Conservation (phyloP, 2,329 filamentous ascomycete genomes). For the Boeremia exigua region DNA sequence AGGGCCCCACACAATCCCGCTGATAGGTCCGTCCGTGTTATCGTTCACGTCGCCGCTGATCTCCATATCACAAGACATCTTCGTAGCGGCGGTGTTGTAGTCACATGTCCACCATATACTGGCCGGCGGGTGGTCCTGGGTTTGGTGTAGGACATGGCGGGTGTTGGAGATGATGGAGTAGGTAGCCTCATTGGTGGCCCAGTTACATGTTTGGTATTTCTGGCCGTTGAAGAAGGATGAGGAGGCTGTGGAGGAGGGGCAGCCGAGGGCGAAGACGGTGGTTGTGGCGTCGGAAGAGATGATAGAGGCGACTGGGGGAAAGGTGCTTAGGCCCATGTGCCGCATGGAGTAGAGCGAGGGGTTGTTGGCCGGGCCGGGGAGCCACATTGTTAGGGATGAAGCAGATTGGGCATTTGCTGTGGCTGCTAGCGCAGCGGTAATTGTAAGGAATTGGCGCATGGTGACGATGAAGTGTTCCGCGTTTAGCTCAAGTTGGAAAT, state of each 20-base stretch:
- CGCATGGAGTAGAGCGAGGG: neutral
- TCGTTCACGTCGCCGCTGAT: slow-evolving; percentile 1
- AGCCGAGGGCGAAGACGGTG: slow-evolving; percentile 10
- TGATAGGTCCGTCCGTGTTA: slow-evolving; percentile 1
- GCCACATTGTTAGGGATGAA: slow-evolving; percentile 7
- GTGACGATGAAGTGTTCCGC: neutral
- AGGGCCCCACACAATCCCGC: neutral
- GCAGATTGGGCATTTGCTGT: neutral
- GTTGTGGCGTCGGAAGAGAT: slow-evolving; percentile 8
- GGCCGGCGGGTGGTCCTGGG: neutral
- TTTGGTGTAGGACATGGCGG: neutral
- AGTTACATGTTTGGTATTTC: neutral
- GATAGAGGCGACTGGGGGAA: slow-evolving; percentile 9
- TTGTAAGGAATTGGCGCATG: neutral
- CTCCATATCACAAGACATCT: slow-evolving; percentile 1
- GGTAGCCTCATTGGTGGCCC: neutral
- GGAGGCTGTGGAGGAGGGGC: neutral
- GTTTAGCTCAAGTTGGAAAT: no score
- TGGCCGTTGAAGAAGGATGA: neutral
- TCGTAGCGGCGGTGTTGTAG: neutral
- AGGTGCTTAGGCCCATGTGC: neutral
- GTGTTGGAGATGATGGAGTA: slow-evolving; percentile 5
- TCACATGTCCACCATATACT: slow-evolving; percentile 13
- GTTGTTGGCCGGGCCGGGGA: neutral
- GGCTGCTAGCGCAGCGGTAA: neutral